These are phyloP conservation scores for Aspergillus sp. DNA, from an alignment of 2,329 filamentous ascomycete species.

Conservation along the genomic window DNA sequence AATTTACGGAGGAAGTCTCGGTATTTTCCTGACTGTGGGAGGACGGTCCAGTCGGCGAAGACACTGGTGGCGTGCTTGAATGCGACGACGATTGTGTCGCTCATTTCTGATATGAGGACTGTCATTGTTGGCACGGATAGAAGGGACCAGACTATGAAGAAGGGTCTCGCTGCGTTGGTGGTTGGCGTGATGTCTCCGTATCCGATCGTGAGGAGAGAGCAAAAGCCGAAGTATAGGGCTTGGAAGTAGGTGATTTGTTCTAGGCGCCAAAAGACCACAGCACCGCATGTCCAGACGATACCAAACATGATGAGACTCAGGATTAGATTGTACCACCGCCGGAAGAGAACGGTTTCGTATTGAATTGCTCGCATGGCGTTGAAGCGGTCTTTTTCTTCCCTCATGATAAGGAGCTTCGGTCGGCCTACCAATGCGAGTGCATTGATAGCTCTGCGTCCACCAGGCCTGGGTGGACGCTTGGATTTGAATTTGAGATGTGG, in stretches of 20 bases:
- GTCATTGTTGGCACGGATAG: slow-evolving; percentile 87
- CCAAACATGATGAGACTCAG: slow-evolving; percentile 69
- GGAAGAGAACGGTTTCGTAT: slow-evolving; percentile 61
- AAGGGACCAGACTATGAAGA: slow-evolving; percentile 92
- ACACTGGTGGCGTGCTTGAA: slow-evolving; percentile 64
- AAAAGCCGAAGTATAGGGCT: slow-evolving; percentile 82
- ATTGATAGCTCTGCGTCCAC: slow-evolving; percentile 27
- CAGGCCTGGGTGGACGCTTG: slow-evolving; percentile 12
- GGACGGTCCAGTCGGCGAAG: slow-evolving; percentile 65
- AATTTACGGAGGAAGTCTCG: slow-evolving; percentile 52
- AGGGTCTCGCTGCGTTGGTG: slow-evolving; percentile 76
- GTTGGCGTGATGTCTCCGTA: slow-evolving; percentile 78
- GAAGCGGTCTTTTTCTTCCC: slow-evolving; percentile 71
- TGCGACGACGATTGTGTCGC: slow-evolving; percentile 73
- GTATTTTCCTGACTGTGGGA: slow-evolving; percentile 63
- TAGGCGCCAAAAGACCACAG: slow-evolving; percentile 69
- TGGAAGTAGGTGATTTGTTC: slow-evolving; percentile 73
- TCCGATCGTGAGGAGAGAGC: slow-evolving; percentile 79
- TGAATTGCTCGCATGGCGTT: slow-evolving; percentile 81
- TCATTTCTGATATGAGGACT: slow-evolving; percentile 78
- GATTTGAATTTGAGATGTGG: slow-evolving; percentile 10
- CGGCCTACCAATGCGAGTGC: slow-evolving; percentile 25
- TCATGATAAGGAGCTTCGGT: slow-evolving; percentile 57
- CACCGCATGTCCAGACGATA: slow-evolving; percentile 77
- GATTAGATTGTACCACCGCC: slow-evolving; percentile 72